Conservation (phyloP, 2,329 filamentous ascomycete genomes). For the Penicillium sclerotiorum region DNA sequence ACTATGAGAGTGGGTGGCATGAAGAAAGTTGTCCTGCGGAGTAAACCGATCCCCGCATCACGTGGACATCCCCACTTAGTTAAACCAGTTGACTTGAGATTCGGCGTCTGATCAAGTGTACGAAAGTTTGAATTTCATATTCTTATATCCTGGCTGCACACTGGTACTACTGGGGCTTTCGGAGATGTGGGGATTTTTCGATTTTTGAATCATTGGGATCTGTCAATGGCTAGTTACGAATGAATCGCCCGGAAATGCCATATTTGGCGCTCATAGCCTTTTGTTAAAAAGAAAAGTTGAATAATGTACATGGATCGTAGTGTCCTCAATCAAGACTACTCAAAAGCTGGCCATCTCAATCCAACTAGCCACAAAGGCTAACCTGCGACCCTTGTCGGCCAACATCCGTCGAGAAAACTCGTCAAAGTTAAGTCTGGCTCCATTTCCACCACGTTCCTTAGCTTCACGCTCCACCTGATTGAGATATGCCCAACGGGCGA, state of each 20-base stretch:
- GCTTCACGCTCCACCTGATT: conserved; percentile 70
- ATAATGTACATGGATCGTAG: not conserved
- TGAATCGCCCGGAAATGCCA: no score
- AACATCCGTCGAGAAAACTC: conserved; percentile 81
- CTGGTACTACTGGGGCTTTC: no score
- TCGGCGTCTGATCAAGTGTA: no score
- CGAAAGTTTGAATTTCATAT: no score
- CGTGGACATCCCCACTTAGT: not conserved
- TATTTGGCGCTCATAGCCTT: no score
- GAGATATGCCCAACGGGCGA: conserved; percentile 54
- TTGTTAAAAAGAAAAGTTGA: no score
- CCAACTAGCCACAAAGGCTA: conserved; percentile 87
- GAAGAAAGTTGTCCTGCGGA: not conserved
- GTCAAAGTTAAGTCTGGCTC: conserved; percentile 71
- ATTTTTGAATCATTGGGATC: no score
- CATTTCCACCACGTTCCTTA: conserved; percentile 69
- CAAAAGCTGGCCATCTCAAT: conserved; percentile 73
- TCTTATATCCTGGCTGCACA: no score
- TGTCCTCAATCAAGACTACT: no score
- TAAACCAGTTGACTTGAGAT: no score
- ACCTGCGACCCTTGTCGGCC: conserved; percentile 65
- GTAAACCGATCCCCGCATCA: not conserved
- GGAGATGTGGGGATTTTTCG: no score
- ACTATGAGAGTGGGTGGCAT: not conserved
- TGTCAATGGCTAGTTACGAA: no score